phyloP scores from a whole-genome alignment of 306 rosid genomes.

The Citrullus colocynthis region DNA sequence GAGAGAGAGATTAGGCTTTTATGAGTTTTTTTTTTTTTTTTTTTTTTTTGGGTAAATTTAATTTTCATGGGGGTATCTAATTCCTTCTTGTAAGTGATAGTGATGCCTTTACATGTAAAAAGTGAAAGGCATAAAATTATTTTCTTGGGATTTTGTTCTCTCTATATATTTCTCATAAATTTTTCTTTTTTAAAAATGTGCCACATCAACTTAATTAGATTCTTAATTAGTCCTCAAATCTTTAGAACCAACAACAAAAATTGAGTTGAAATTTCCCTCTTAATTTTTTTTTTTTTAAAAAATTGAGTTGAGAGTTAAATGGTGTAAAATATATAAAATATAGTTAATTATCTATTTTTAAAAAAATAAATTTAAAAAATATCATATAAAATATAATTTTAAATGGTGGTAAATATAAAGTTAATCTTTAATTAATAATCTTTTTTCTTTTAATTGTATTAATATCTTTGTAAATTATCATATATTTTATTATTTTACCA shows the following conservation, averaged over 20 bases:
- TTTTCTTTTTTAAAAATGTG: not conserved
- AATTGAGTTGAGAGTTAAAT: too few relatives aligned
- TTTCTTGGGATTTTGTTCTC: constrained; percentile 5
- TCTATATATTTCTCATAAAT: not conserved
- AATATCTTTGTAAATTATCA: too few relatives aligned
- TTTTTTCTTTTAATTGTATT: too few relatives aligned
- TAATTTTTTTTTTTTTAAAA: too few relatives aligned
- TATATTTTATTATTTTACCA: too few relatives aligned
- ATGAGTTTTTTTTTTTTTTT: not conserved
- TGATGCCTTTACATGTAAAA: not conserved
- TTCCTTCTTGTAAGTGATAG: constrained; percentile 1
- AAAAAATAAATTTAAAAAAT: too few relatives aligned
- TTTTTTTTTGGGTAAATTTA: not conserved
- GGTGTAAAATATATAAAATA: too few relatives aligned
- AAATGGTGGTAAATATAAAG: too few relatives aligned
- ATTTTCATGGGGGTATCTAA: not conserved
- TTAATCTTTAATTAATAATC: too few relatives aligned
- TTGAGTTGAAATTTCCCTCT: too few relatives aligned
- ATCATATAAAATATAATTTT: too few relatives aligned
- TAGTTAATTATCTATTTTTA: too few relatives aligned
- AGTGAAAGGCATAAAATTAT: not conserved
- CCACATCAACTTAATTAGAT: not conserved
- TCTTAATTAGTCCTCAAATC: not conserved
- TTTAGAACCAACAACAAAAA: not conserved
- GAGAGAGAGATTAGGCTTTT: not conserved